These are phyloP conservation scores for Mortierella hygrophila DNA, from an alignment of 192 early-diverging fungal species.

Conservation along the genomic window DNA sequence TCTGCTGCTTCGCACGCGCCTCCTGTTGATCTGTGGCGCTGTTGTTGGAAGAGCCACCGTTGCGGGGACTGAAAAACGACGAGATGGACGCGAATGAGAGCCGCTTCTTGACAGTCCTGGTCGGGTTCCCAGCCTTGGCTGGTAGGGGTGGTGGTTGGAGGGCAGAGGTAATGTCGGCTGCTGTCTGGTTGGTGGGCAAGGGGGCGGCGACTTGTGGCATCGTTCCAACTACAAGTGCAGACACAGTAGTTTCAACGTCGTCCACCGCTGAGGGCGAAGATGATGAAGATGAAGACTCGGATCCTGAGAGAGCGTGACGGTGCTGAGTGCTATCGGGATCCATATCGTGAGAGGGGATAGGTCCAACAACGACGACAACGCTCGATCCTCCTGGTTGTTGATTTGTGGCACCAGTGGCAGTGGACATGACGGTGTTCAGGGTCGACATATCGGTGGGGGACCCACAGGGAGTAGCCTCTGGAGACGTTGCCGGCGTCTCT, in stretches of 20 bases:
- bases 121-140: background rate
- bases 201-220: background rate
- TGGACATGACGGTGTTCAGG: background rate
- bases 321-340: background rate
- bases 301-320: background rate
- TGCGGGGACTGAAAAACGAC: slow-evolving; percentile 32
- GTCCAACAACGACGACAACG: background rate
- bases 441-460: slow-evolving; percentile 7
- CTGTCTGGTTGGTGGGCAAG: background rate
- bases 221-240: background rate
- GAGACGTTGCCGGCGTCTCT: slow-evolving; percentile 19
- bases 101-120: slow-evolving; percentile 45
- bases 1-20: slow-evolving; percentile 29
- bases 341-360: background rate
- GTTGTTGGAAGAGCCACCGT: background rate
- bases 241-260: background rate
- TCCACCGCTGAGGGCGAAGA: background rate
- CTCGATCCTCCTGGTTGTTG: too few relatives aligned
- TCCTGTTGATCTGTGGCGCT: background rate
- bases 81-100: slow-evolving; percentile 52
- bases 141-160: background rate
- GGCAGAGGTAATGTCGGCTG: background rate
- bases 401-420: too few relatives aligned
- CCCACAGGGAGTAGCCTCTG: slow-evolving; percentile 19
- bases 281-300: background rate